Evolutionary conservation across 352 stramenopile species (phyloP), one percentile per base, ranked within the genome.

Genomic region (Halophytophthora batemanensis): DNA sequence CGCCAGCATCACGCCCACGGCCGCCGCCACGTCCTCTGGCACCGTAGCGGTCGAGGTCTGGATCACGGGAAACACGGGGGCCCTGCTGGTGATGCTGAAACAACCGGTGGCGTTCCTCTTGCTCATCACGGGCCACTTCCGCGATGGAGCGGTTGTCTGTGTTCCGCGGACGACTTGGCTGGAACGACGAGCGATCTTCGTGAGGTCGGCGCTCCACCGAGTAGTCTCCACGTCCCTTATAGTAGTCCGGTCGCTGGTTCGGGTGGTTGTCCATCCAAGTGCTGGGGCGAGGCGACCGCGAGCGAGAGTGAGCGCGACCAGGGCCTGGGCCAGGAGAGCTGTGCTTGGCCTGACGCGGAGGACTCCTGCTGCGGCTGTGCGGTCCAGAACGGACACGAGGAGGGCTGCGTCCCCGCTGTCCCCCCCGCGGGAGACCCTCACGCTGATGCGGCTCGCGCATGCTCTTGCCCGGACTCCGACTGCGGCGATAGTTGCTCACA

Each of bases 131-230:
- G 14, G 72, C 69, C 56, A 81, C 51, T 39, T 77, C 72, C 1
- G 72, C 74, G 47, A 84, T 79, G 15, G 71, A 82, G 22, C 71
- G 69, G 2, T 82, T 62, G 39, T 77, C 67, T 23, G 65, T 52
- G 50, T 66, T 63, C 18, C 65, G 65, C 2, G 59, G 55, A 17
- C 64, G 59, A 18, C 68, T 59, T 10, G 49, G 8, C 41, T 61
- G 62, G 15, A 58, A 45, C 21, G 61, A 42, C 2, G 43, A 37
- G 5, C 55, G 65, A 8, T 54, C 61, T 34, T 66, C 49, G 46
- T 44, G 36, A 23, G 53, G 22, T 15, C 54, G 59, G 10, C 59
- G 68, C n/a, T 65, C 58, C 12, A 63, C 17, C 10, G 46, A 52
- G 38, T 52, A 59, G 11, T 62, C 53, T 2, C 66, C 59, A 45